A percentile compares a stretch with the other conserved stretches of the same genome.
Evolutionary conservation across 306 rosid genomes (phyloP).

Genomic region (Astragalus membranaceus): DNA sequence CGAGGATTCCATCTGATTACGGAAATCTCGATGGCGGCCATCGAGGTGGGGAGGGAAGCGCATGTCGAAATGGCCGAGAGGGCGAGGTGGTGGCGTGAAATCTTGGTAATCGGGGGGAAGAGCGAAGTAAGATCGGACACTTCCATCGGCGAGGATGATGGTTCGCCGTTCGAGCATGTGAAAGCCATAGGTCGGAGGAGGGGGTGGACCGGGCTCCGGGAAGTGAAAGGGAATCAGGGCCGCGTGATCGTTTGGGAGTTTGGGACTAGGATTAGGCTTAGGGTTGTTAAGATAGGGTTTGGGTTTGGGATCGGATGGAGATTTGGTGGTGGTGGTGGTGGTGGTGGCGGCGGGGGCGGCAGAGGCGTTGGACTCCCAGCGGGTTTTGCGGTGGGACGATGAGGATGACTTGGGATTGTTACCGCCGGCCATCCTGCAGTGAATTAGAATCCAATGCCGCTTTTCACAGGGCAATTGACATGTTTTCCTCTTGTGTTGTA

Average conservation of each 20-base stretch:
- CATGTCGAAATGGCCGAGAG: conserved; percentile 32
- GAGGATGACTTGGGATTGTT: conserved; percentile 37
- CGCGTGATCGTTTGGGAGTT: conserved; percentile 22
- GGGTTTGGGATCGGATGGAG: conserved; percentile 42
- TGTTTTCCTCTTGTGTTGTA: background rate
- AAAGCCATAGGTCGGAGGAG: conserved; percentile 85
- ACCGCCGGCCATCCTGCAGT: conserved; percentile 70
- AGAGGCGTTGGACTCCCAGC: conserved; percentile 56
- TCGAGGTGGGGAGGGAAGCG: conserved; percentile 28
- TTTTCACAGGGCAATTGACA: background rate
- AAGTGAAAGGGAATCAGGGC: conserved; percentile 35
- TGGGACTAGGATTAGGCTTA: conserved; percentile 21
- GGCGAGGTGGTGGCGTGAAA: conserved; percentile 41
- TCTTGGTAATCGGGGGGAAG: conserved; percentile 87
- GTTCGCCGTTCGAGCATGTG: conserved; percentile 98
- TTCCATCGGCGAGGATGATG: conserved; percentile 79
- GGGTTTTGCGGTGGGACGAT: conserved; percentile 62
- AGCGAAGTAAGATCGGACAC: conserved; percentile 84
- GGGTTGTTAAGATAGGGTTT: conserved; percentile 25
- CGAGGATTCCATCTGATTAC: conserved; percentile 50
- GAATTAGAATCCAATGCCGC: background rate
- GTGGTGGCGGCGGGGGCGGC: background rate
- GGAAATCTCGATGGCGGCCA: conserved; percentile 43
- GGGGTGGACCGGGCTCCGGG: conserved; percentile 71
- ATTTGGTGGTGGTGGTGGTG: conserved; percentile 10